Percentiles rank a stretch among this genome's conserved stretches.
These are phyloP conservation scores for Akebia trifoliata DNA, from an alignment of 164 flowering plant genomes.

Conservation along the genomic window DNA sequence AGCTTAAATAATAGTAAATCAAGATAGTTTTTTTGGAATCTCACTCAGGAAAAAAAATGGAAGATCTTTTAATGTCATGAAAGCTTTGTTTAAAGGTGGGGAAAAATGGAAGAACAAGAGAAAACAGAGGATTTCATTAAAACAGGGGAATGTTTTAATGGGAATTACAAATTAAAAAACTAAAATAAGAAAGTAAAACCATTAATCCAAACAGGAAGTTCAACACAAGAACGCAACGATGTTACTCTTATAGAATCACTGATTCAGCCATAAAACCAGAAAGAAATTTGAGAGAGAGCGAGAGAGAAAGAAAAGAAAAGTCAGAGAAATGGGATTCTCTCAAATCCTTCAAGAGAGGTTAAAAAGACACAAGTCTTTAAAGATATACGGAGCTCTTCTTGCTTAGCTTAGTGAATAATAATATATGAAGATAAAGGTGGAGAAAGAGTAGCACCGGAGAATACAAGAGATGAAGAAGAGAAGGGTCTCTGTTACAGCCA, in stretches of 20 bases:
- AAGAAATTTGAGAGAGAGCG: neutral
- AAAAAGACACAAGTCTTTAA: neutral
- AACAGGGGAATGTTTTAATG: neutral
- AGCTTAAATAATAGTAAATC: no score
- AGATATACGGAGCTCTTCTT: neutral
- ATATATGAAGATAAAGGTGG: neutral
- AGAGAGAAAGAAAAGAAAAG: no score
- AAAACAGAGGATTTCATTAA: neutral
- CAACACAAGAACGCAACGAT: neutral
- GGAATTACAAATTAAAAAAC: neutral
- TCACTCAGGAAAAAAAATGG: no score
- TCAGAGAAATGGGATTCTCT: no score
- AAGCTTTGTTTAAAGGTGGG: no score
- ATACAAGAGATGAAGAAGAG: neutral
- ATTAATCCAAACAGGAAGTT: neutral
- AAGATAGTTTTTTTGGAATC: no score
- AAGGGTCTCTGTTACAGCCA: neutral
- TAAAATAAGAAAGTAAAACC: neutral
- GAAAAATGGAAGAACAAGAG: neutral
- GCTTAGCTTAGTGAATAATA: neutral
- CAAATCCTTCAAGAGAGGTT: neutral
- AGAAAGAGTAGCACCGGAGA: neutral
- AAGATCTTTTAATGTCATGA: no score
- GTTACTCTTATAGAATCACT: slow-evolving; percentile 2
- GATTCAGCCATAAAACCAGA: neutral